Percentiles rank a stretch among this genome's conserved stretches.
These are phyloP conservation scores for Fusarium sp. DNA, from an alignment of 2,329 filamentous ascomycete genomes.

Conservation along the genomic window DNA sequence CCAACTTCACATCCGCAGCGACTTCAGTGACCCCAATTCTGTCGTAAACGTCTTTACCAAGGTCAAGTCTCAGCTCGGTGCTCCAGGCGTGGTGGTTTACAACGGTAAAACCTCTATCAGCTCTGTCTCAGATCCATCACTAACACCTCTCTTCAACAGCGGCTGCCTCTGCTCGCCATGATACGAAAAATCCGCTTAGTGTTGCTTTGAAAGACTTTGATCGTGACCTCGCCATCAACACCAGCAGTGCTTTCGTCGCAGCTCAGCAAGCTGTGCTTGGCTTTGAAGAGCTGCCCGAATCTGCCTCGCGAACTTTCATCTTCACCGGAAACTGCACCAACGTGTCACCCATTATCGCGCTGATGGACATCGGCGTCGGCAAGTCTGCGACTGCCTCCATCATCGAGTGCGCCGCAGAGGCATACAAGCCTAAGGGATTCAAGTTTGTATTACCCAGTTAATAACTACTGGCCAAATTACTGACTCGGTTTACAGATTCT, in stretches of 20 bases:
- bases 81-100: conserved; percentile 41
- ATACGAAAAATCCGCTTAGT: conserved; percentile 19
- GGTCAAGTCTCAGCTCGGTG: conserved; percentile 30
- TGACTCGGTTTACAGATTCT: conserved; percentile 58
- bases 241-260: conserved; percentile 51
- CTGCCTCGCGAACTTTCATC: conserved; percentile 58
- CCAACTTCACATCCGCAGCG: conserved; percentile 54
- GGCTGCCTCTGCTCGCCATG: conserved; percentile 30
- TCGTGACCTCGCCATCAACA: conserved; percentile 31
- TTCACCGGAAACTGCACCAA: conserved; percentile 62
- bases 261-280: conserved; percentile 53
- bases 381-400: conserved; percentile 55
- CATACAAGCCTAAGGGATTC: conserved; percentile 53
- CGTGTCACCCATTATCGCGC: conserved; percentile 39
- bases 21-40: conserved; percentile 53
- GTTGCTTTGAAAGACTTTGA: conserved; percentile 16
- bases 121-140: conserved; percentile 2
- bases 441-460: conserved; percentile 45
- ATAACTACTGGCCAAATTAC: background rate
- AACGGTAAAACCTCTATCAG: conserved; percentile 25
- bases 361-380: conserved; percentile 56
- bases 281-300: conserved; percentile 52
- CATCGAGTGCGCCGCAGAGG: conserved; percentile 51
- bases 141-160: background rate
- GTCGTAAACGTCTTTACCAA: conserved; percentile 26